A percentile compares a stretch with the other conserved stretches of the same genome.
phyloP scores from a whole-genome alignment of 2,329 filamentous ascomycete species.

The Sporothrix humicola region DNA sequence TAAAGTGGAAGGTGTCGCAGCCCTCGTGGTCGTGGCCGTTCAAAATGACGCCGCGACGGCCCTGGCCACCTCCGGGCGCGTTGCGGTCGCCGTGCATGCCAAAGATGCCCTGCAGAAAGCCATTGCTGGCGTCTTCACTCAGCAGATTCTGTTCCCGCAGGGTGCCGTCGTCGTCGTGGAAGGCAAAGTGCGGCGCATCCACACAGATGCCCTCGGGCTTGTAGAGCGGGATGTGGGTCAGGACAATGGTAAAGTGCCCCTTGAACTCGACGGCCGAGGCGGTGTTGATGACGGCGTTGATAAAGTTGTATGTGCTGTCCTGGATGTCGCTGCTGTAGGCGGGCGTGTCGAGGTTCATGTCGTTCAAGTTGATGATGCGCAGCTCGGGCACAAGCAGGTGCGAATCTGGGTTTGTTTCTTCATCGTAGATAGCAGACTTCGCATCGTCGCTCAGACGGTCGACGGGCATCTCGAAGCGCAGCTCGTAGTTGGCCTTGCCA shows the following conservation, averaged over 20 bases:
- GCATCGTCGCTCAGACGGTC: constrained; percentile 46
- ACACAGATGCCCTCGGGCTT: constrained; percentile 83
- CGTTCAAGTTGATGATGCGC: constrained; percentile 84
- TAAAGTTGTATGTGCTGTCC: constrained; percentile 75
- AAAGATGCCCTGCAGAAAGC: constrained; percentile 83
- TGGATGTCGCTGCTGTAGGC: constrained; percentile 71
- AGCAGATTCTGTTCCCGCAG: constrained; percentile 93
- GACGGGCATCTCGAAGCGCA: constrained; percentile 69
- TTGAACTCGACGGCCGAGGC: constrained; percentile 65
- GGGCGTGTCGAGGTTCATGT: constrained; percentile 91
- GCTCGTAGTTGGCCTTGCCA: constrained; percentile 88
- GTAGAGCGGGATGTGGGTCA: constrained; percentile 91
- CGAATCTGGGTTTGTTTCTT: constrained; percentile 52
- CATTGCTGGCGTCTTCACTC: constrained; percentile 70
- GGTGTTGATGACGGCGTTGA: constrained; percentile 70
- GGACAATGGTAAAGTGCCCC: constrained; percentile 77
- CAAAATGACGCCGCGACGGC: constrained; percentile 77
- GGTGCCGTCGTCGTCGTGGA: constrained; percentile 70
- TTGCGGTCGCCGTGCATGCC: constrained; percentile 70
- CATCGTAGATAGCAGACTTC: constrained; percentile 52
- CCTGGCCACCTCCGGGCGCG: constrained; percentile 66
- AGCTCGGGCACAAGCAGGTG: constrained; percentile 67
- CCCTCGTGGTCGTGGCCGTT: constrained; percentile 96
- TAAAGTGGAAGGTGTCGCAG: constrained; percentile 86
- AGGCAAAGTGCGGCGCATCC: constrained; percentile 82